Evolutionary conservation across 176 grass and related monocot genomes (phyloP), one percentile per base, ranked within the genome.

Genomic region (Juncus inflexus): DNA sequence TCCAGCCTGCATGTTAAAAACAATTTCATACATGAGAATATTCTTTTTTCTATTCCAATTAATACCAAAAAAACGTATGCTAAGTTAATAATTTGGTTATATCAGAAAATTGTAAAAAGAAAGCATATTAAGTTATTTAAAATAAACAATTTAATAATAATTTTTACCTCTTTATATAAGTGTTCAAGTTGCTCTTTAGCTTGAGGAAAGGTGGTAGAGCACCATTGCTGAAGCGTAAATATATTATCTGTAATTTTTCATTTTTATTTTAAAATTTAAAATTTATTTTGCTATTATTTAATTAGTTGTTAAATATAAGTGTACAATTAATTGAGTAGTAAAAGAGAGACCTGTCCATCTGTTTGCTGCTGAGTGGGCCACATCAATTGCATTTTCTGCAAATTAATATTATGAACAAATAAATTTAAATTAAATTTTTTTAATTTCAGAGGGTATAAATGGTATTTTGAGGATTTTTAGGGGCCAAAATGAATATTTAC

Each of bases 171-270:
- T 71, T 58, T 86, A 61, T 89, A 91, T 82, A 91, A 75, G 83
- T 89, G 71, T 79, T 97, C 87, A n/a, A 97, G 92, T 75, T 97
- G 87, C 37, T 97, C 92, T 79, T 89, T 97, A 61, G 87, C 87
- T 86, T 97, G 79, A n/a, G 92, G 92, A 61, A 97, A 91, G 70
- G 80, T 91, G 60, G 74, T 86, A 15, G 92, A 97, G 83, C 87
- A 97, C 92, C 92, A 91, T 79, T 97, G 92, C 76, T 97, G 87
- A 67, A 97, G 51, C 47, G 83, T 91, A 67, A 97, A 97, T 61
- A 97, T 91, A 61, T 97, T 97, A 58, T 97, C 92, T 97, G 79
- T 66, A 28, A 28, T 28, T 28, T 28, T 28, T 28, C 19, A 28
- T 28, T 28, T 28, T 28, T 28, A 28, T 28, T 28, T 28, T 28